Percentiles rank a stretch among this genome's conserved stretches.
These are phyloP conservation scores for Harringtonia aguacate DNA, from an alignment of 2,329 filamentous ascomycete species.

Conservation along the genomic window DNA sequence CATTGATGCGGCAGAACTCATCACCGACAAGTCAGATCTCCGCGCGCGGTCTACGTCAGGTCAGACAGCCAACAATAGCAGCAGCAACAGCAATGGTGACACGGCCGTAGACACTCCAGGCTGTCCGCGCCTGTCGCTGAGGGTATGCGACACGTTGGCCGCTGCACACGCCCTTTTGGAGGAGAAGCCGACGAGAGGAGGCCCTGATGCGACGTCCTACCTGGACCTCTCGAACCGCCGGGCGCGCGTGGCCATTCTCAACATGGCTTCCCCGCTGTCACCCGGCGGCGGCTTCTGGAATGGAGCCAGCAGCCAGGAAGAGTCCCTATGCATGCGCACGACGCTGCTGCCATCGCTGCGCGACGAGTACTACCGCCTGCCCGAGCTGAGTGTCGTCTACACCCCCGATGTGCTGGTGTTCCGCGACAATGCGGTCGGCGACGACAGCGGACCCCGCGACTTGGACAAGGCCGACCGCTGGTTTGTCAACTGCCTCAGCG, in stretches of 20 bases:
- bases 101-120: background rate
- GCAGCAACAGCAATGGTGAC: too few relatives aligned
- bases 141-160: conserved; percentile 39
- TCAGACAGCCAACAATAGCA: conserved; percentile 11
- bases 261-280: conserved; percentile 52
- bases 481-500: conserved; percentile 47
- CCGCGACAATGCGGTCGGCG: conserved; percentile 18
- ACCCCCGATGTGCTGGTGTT: conserved; percentile 51
- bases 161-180: conserved; percentile 25
- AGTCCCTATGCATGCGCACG: conserved; percentile 49
- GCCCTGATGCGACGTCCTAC: conserved; percentile 12
- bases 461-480: conserved; percentile 37
- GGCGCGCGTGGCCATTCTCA: conserved; percentile 40
- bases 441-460: conserved; percentile 18
- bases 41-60: too few relatives aligned
- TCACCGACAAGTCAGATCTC: too few relatives aligned
- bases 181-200: background rate
- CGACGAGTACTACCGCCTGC: conserved; percentile 48
- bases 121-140: conserved; percentile 21
- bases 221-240: conserved; percentile 4
- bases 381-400: conserved; percentile 44
- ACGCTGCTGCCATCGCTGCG: conserved; percentile 48
- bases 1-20: conserved; percentile 38
- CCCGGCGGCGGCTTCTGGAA: conserved; percentile 51
- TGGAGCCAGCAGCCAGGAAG: conserved; percentile 50